A percentile compares a stretch with the other conserved stretches of the same genome.
Conservation (phyloP, 2,329 filamentous ascomycete genomes). For the Aspergillus persii region DNA sequence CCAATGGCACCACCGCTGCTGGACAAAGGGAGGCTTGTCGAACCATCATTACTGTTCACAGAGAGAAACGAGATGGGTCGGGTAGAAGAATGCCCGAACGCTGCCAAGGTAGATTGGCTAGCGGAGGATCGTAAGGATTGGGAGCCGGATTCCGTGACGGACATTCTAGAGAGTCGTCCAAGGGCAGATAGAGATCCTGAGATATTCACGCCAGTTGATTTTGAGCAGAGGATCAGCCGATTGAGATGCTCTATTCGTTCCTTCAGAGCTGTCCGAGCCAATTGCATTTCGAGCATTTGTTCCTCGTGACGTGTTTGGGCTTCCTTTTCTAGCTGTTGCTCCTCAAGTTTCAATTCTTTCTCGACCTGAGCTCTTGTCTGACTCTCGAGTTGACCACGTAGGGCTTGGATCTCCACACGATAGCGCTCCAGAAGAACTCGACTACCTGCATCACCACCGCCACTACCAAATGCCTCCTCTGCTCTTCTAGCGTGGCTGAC, state of each 20-base stretch:
- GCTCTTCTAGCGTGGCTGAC: constrained; percentile 95
- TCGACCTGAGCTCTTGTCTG: constrained; percentile 69
- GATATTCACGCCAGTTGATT: constrained; percentile 88
- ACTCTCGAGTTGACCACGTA: constrained; percentile 76
- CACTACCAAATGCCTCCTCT: constrained; percentile 77
- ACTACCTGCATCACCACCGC: constrained; percentile 77
- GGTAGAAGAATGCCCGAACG: constrained; percentile 53
- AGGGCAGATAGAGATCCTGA: constrained; percentile 69
- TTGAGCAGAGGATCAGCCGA: constrained; percentile 89
- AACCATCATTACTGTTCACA: constrained; percentile 43
- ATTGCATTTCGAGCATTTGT: constrained; percentile 97
- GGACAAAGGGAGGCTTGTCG: constrained; percentile 28
- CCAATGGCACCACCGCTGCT: constrained; percentile 28
- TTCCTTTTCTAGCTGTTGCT: constrained; percentile 76
- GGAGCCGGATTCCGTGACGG: constrained; percentile 42
- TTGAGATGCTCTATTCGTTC: constrained; percentile 97
- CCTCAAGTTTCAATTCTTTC: constrained; percentile 61
- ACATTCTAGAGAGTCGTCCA: constrained; percentile 62
- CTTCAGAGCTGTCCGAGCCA: constrained; percentile 91
- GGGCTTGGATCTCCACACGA: constrained; percentile 82
- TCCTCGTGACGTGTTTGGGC: constrained; percentile 87
- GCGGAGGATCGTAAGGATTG: constrained; percentile 68
- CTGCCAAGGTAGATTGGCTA: constrained; percentile 58
- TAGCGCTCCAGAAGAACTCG: constrained; percentile 89
- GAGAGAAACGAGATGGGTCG: constrained; percentile 68